Evolutionary conservation across 306 rosid species (phyloP), one percentile per base, ranked within the genome.

Genomic region (Gleditsia sinensis): DNA sequence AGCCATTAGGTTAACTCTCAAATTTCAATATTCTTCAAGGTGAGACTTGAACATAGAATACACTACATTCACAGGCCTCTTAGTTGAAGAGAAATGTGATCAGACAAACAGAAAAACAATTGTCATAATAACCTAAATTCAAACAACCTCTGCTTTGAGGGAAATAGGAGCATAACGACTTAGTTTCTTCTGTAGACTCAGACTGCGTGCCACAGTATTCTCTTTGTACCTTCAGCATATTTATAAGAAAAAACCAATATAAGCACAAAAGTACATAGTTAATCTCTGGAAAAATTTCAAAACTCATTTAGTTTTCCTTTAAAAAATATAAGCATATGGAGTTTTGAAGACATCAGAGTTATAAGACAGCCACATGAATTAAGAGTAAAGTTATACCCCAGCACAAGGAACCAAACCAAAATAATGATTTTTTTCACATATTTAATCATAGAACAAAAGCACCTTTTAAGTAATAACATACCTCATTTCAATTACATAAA

Each of bases 401-500:
- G 56, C 30, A n/a, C 59, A 63, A 42, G 36, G 42, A 69, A 70
- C 5, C 61, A 70, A 61, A 48, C n/a, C 51, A 61, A 25, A 74
- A 70, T 17, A 63, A 16, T 54, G 57, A 21, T 70, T 6, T 3
- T 59, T 23, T 62, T 67, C 28, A 45, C 49, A 58, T 9, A 34
- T 1, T 21, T 19, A 7, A 49, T 49, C 32, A 69, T 9, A 27
- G 19, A 64, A 65, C 7, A 40, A 23, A 65, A 61, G 43, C 13
- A 48, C 59, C 74, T 54, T 71, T 39, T 62, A 68, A 48, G 70
- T 24, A 54, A 13, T 33, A 12, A 23, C 81, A 49, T 82, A 94
- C 96, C 98, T 89, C 74, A 32, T 72, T 69, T 83, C 84, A 78
- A 94, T 86, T 78, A 87, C 84, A 83, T 86, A 91, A 86, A 94